Evolutionary conservation across 2,329 filamentous ascomycete genomes (phyloP), one percentile per base, ranked within the genome.

Genomic region (Leptoxyphium fumago): DNA sequence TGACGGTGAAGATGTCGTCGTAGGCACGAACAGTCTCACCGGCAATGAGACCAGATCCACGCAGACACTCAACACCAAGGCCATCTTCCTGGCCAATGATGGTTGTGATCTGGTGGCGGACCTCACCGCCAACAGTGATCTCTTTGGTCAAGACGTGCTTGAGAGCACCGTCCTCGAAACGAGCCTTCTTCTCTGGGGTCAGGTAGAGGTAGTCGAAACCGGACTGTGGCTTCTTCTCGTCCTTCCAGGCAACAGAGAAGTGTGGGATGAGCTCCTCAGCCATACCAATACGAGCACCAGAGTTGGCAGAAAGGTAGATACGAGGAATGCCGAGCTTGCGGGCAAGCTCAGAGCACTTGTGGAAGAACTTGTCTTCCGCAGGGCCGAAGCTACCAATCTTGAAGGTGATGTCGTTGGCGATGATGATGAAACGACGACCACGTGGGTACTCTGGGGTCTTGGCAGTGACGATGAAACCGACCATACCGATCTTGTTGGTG

Each of bases 391-490:
- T 94, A 59, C 91, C 91, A 63, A 96, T 98, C 74, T 93, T 93
- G 76, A 86, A 96, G 14, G 91, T 98, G 64, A 98, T 98, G 61
- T 98, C 91, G 74, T 98, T 98, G 74, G 91, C 88, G 50, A 98
- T 82, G 52, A 98, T 85, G 61, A 98, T 80, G 68, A 96, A 95
- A 60, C 84, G 84, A 54, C 91, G 79, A 47, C 91, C 91, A 51
- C 78, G 76, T 46, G 91, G 89, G 63, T 98, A 98, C 66, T 98
- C 91, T 9, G 91, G 91, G 1, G 91, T 96, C 62, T 80, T 86
- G 13, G 88, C 91, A 49, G 85, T 93, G 63, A 96, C 82, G 52
- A 96, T 77, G 91, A 91, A 98, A 53, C 87, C 91, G 45, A 98
- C 89, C 91, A 98, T 98, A 69, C 91, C 91, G 59, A 91, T 91